These are phyloP conservation scores for Hippophae rhamnoides DNA, from an alignment of 306 rosid species.

Conservation along the genomic window DNA sequence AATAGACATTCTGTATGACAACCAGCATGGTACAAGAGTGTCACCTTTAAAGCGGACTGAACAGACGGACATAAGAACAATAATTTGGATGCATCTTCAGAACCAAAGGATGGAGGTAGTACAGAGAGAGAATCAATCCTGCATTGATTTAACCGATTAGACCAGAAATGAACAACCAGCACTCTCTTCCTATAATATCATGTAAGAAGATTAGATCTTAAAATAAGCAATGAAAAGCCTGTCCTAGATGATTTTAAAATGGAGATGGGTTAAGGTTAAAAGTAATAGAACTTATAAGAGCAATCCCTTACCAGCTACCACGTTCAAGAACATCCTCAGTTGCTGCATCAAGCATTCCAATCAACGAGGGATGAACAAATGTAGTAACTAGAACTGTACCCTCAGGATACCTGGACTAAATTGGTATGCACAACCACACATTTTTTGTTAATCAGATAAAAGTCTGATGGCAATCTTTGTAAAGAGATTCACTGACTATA, in stretches of 20 bases:
- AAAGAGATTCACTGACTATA: slow-evolving; percentile 16
- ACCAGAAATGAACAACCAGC: slow-evolving; percentile 4
- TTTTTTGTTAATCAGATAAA: slow-evolving; percentile 25
- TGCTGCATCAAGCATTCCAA: slow-evolving; percentile 93
- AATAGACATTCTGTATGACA: background rate
- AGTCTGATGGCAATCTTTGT: slow-evolving; percentile 2
- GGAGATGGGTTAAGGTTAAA: too few species aligned
- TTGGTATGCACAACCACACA: slow-evolving; percentile 40
- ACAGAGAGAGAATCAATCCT: slow-evolving; percentile 88
- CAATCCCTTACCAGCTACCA: slow-evolving; percentile 59
- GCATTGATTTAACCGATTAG: slow-evolving; percentile 25
- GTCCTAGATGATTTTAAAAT: too few species aligned
- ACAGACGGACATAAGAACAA: slow-evolving; percentile 72
- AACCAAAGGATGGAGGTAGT: slow-evolving; percentile 76
- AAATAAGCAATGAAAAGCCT: too few species aligned
- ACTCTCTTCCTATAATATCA: background rate
- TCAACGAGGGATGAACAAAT: slow-evolving; percentile 79
- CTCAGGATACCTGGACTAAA: slow-evolving; percentile 98
- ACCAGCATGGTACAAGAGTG: slow-evolving; percentile 16
- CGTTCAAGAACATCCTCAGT: slow-evolving; percentile 80
- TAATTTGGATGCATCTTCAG: slow-evolving; percentile 86
- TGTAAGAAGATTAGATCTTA: background rate
- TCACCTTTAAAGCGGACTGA: slow-evolving; percentile 79
- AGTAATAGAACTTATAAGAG: too few species aligned
- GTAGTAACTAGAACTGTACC: slow-evolving; percentile 74